phyloP scores from a whole-genome alignment of 2,329 filamentous ascomycete species.

The Neonectria ditissima region DNA sequence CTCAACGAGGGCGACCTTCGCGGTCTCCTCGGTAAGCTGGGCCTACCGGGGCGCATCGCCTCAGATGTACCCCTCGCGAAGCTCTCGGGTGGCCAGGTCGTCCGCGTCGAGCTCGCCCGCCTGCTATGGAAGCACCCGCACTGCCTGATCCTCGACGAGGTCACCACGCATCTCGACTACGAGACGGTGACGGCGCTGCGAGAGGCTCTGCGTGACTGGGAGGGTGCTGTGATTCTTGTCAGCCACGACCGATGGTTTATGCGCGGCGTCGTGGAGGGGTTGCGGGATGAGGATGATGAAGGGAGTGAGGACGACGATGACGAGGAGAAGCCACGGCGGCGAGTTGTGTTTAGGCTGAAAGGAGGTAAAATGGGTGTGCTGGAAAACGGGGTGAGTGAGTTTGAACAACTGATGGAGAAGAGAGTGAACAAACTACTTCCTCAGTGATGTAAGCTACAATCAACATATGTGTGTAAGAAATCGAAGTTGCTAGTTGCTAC shows the following conservation, averaged over 20 bases:
- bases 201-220: conserved; percentile 73
- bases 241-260: conserved; percentile 88
- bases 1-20: conserved; percentile 76
- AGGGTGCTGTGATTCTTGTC: conserved; percentile 80
- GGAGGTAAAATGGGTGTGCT: conserved; percentile 67
- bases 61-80: conserved; percentile 79
- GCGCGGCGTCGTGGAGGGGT: conserved; percentile 70
- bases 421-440: conserved; percentile 61
- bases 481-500: neutral
- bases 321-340: conserved; percentile 58
- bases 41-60: conserved; percentile 75
- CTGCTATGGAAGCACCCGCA: conserved; percentile 78
- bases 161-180: conserved; percentile 87
- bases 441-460: neutral
- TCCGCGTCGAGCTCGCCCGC: conserved; percentile 72
- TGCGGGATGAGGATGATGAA: conserved; percentile 53
- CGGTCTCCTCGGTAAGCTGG: conserved; percentile 74
- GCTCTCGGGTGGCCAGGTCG: conserved; percentile 84
- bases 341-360: conserved; percentile 71
- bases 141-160: conserved; percentile 81
- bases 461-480: neutral
- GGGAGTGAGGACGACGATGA: conserved; percentile 54
- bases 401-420: conserved; percentile 73
- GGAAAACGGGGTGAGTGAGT: conserved; percentile 71
- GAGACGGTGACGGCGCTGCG: conserved; percentile 81